Evolutionary conservation across 139 green algal genomes (phyloP), one percentile per base, ranked within the genome.

Genomic region (Haematococcus lacustris): DNA sequence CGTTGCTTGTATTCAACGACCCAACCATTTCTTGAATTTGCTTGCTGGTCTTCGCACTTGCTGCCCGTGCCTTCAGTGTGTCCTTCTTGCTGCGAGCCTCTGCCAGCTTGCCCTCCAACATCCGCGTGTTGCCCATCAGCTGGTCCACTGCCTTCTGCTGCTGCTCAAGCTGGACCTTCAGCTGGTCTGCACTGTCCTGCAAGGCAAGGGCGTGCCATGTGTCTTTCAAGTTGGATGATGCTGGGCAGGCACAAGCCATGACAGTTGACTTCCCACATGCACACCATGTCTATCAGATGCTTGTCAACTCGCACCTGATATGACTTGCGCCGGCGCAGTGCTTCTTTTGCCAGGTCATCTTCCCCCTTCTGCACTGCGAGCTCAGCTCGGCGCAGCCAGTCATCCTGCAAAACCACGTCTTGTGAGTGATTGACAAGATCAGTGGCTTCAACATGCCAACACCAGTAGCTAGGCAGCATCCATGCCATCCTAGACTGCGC

Each of bases 1-100:
- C 82, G 75, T 82, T 97, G 85, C 80, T 93, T 59, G 91, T 97
- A 85, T 88, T 90, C 37, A 98, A 80, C 25, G 6, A 75, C 39
- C 71, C 71, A 7, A 76, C 38, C 71, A 76, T 76, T 62, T 82
- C 71, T 41, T 83, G 76, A 43, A 87, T 79, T 70, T 86, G 78
- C 77, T 85, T 78, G 76, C 83, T 87, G 66, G 77, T 83, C 77
- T 84, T 94, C 38, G 96, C 96, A 32, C 74, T 89, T 71, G 94
- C 90, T 34, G 95, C 95, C 43, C 96, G 89, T 38, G 96, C 96
- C 86, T 98, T 99, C 32, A 99, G 83, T 3, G 95, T 99, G 84
- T 99, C 95, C 87, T 99, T 99, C 88, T 98, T 99, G 77, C 82
- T 88, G 76, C 92, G 94, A 9, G 96, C 95, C 80, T 98, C 94